A percentile compares a stretch with the other conserved stretches of the same genome.
Evolutionary conservation across 768 basidiomycete genomes (phyloP).

Genomic region (Auricularia sp.): DNA sequence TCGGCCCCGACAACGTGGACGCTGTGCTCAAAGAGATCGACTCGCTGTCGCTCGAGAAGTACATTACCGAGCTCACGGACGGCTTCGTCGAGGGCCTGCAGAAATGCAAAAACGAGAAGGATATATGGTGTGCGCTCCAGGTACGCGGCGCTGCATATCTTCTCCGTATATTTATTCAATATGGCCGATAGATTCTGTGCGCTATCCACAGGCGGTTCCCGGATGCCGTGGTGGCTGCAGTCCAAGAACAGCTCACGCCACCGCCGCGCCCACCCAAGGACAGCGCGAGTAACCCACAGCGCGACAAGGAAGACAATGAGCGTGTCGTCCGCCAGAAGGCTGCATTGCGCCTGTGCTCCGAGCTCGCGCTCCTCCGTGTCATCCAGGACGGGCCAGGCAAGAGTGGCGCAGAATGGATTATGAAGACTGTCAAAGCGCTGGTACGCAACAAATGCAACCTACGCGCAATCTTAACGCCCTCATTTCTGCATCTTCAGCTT

Average conservation of each 20-base stretch:
- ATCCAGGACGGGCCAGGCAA: slow-evolving; percentile 59
- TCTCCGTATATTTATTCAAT: neutral
- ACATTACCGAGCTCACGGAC: slow-evolving; percentile 86
- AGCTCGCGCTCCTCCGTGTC: slow-evolving; percentile 80
- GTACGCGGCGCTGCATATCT: slow-evolving; percentile 32
- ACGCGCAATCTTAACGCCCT: neutral
- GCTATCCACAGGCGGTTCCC: slow-evolving; percentile 82
- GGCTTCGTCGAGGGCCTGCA: slow-evolving; percentile 77
- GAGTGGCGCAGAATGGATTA: slow-evolving; percentile 83
- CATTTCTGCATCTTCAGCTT: slow-evolving; percentile 37
- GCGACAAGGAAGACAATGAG: slow-evolving; percentile 83
- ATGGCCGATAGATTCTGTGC: slow-evolving; percentile 64
- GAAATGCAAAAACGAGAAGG: slow-evolving; percentile 86
- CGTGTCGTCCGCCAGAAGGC: slow-evolving; percentile 77
- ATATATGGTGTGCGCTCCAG: slow-evolving; percentile 87
- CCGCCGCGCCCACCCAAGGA: slow-evolving; percentile 19
- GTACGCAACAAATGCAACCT: slow-evolving; percentile 34
- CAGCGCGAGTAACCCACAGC: slow-evolving; percentile 32
- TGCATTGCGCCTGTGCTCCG: slow-evolving; percentile 75
- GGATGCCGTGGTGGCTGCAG: slow-evolving; percentile 60
- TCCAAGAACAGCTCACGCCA: slow-evolving; percentile 42
- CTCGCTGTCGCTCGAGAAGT: slow-evolving; percentile 84
- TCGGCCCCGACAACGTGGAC: slow-evolving; percentile 72
- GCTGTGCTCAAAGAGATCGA: slow-evolving; percentile 90
- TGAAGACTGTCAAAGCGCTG: slow-evolving; percentile 75